Evolutionary conservation across 768 basidiomycete species (phyloP), one percentile per base, ranked within the genome.

Genomic region (Porpolomopsis calyptriformis): DNA sequence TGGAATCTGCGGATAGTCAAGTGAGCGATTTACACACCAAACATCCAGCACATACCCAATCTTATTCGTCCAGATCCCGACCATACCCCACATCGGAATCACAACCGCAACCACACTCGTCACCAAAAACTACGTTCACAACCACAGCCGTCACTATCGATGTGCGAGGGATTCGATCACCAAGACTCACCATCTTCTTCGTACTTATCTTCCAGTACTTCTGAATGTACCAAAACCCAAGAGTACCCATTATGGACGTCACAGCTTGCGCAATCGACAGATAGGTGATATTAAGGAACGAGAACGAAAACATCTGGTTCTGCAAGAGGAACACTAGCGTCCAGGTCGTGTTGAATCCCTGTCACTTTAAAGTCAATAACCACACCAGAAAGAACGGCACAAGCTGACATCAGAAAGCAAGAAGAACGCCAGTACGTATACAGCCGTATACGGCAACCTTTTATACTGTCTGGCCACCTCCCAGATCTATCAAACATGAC

Each of bases 191-290:
- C 86, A 90, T 90, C 47, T 65, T 79, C 69, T 89, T 89, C 0
- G 86, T 88, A 40, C 71, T 70, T 39, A 90, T 76, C 64, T 83
- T 87, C 72, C 74, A 86, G 51, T 84, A 76, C 38, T 66, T 69
- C 61, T 90, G 87, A 46, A 89, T 78, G 55, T 87, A 84, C 85
- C 86, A 90, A 58, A 85, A 89, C 0, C 74, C 82, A 22, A 86
- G 66, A 0, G 81, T 85, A 51, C 81, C 79, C 46, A 71, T 58
- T 0, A 78, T 88, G 1, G 83, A 87, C 0, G 82, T 84, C 45
- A 85, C 68, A 1, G 85, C 85, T 53, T 88, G 86, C 0, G 79
- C 64, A 4, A 89, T 65, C 12, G 84, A 84, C 20, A 86, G 73
- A 57, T 87, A 88, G 0, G 85, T 89, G 51, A 78, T 85, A 54